phyloP scores from a whole-genome alignment of 2,329 filamentous ascomycete species.

The Catunica adiposa region DNA sequence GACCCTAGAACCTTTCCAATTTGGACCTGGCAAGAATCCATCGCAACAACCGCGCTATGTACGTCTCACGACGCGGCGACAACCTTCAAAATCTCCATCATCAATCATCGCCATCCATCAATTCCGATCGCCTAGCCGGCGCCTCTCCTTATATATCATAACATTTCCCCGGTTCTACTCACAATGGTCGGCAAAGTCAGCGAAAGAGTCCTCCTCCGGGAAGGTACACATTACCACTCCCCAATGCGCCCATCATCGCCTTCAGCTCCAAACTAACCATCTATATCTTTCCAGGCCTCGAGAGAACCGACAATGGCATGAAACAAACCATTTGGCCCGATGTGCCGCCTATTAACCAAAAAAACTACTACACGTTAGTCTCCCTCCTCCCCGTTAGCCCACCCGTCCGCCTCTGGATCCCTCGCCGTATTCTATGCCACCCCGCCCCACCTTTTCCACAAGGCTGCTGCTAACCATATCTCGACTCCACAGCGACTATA shows the following conservation, averaged over 20 bases:
- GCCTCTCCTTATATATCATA: neutral
- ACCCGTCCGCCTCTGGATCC: neutral
- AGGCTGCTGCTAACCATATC: conserved; percentile 11
- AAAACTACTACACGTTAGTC: conserved; percentile 93
- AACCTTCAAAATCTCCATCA: no score
- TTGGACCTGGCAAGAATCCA: no score
- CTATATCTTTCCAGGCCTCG: conserved; percentile 49
- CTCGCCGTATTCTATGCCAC: no score
- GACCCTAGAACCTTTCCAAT: no score
- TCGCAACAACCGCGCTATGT: neutral
- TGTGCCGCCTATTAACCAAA: conserved; percentile 89
- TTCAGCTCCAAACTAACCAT: conserved; percentile 1
- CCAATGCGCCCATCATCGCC: neutral
- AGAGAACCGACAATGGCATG: conserved; percentile 97
- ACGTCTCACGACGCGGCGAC: neutral
- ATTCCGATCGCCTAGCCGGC: neutral
- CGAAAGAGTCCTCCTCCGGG: conserved; percentile 45
- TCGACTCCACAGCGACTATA: conserved; percentile 54
- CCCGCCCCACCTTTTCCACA: conserved; percentile 4
- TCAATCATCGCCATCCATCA: neutral
- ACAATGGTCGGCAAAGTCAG: conserved; percentile 49
- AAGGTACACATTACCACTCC: conserved; percentile 28
- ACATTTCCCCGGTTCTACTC: neutral
- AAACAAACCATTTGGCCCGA: conserved; percentile 88
- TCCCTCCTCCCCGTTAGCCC: neutral